Evolutionary conservation across 148 eudicot genomes (phyloP).

Genomic region (Heliamphora exappendiculata): DNA sequence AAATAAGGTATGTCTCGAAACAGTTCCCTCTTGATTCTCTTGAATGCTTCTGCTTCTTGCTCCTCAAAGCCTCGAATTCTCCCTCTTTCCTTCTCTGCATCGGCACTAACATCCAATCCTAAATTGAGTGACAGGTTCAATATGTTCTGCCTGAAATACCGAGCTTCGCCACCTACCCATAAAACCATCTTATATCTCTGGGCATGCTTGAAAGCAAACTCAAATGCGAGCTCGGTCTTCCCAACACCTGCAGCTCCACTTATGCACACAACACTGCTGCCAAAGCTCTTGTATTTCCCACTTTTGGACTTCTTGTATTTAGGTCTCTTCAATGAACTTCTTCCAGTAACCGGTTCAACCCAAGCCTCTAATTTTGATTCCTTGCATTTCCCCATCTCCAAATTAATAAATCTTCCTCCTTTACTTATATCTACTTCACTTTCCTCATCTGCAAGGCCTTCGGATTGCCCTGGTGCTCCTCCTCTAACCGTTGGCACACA

Average conservation of each 20-base stretch:
- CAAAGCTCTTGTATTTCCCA: slow-evolving; percentile 46
- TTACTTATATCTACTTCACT: slow-evolving; percentile 39
- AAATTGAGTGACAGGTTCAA: slow-evolving; percentile 51
- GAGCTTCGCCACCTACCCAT: slow-evolving; percentile 85
- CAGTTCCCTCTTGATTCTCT: slow-evolving; percentile 69
- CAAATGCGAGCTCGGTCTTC: slow-evolving; percentile 83
- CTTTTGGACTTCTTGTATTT: slow-evolving; percentile 75
- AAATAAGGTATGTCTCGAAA: slow-evolving; percentile 78
- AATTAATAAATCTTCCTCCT: slow-evolving; percentile 43
- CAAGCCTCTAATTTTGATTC: slow-evolving; percentile 57
- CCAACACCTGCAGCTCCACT: slow-evolving; percentile 65
- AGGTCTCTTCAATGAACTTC: slow-evolving; percentile 47
- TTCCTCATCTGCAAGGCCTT: slow-evolving; percentile 72
- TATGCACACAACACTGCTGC: slow-evolving; percentile 57
- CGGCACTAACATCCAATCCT: slow-evolving; percentile 73
- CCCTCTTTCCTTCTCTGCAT: slow-evolving; percentile 80
- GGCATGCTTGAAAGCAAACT: slow-evolving; percentile 57
- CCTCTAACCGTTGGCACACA: slow-evolving; percentile 22
- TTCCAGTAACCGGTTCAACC: slow-evolving; percentile 46
- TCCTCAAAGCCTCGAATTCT: slow-evolving; percentile 77
- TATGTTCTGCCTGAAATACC: slow-evolving; percentile 66
- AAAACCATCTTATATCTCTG: slow-evolving; percentile 81
- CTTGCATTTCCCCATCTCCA: slow-evolving; percentile 50
- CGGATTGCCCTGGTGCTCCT: slow-evolving; percentile 49
- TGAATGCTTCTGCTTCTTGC: slow-evolving; percentile 83